Base-by-base conservation (phyloP, 2,329 filamentous ascomycete genomes). In the Ascocoryne sarcoides region DNA sequence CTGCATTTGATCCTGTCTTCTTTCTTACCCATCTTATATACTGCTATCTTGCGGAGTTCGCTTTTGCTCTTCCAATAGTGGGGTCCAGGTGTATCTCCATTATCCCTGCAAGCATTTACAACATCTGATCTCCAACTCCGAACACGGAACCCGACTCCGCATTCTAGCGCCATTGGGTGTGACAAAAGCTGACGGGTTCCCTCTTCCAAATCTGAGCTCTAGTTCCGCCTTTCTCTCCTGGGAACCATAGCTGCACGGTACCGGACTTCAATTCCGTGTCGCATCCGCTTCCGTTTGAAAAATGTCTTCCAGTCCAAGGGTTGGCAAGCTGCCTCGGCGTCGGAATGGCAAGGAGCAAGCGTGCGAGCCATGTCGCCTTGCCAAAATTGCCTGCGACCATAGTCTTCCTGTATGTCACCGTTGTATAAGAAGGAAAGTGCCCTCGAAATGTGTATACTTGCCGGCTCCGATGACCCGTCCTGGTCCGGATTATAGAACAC, bases 371-470 rank as follows among this genome's bases (percentile, higher is more conserved):
- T 56, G 56, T 42, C 45, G 55, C 10, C 54, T 54, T 32, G 54
- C 55, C 7, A 58, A 58, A 36, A 49, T 54, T 18, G 45, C 49
- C 28, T 58, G 54, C 39, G 54, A 58, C 34, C 53, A 57, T 28
- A 38, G 44, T 1, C 36, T 55, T 4, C 56, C 56, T 7, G 32
- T 48, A 9, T 58, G 54, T 36, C 44, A 46, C 7, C 35, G 52
- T 18, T 58, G 52, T 44, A 47, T 36, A 45, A 48, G n/a, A 48
- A 50, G 40, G 52, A 54, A 26, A 32, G 48, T 16, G 30, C 37
- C 18, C n/a, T n/a, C n/a, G n/a, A 52, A 48, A 36, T 57, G 55
- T 32, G 37, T 53, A 14, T 58, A 57, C 36, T 31, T 54, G 20
- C 42, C 48, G 2, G 54, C 53, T 4, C 53, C 53, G 10, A 56